phyloP scores from a whole-genome alignment of 768 basidiomycete species.

The Solioccasus polychromus region DNA sequence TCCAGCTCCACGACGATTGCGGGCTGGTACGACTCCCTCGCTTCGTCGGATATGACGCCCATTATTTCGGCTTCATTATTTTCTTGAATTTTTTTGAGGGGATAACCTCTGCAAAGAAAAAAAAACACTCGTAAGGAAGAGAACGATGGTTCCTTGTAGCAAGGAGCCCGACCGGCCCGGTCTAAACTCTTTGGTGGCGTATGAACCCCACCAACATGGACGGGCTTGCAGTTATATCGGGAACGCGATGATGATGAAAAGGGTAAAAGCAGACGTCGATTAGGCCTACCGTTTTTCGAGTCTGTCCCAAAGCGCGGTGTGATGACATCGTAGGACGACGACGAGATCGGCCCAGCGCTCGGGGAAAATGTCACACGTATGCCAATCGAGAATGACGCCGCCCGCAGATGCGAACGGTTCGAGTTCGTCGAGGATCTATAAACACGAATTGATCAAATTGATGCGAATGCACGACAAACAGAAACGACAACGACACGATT shows the following conservation, averaged over 20 bases:
- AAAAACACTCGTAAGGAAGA: background rate
- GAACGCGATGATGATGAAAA: too few species aligned
- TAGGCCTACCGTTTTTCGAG: conserved; percentile 91
- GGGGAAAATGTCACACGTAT: conserved; percentile 90
- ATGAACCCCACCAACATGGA: too few species aligned
- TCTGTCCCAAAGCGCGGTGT: conserved; percentile 83
- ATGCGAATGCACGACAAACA: background rate
- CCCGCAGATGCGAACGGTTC: conserved; percentile 68
- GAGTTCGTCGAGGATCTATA: conserved; percentile 82
- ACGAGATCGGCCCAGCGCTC: conserved; percentile 97
- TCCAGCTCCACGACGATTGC: conserved; percentile 84
- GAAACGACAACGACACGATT: too few species aligned
- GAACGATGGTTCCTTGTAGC: too few species aligned
- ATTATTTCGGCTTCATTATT: conserved; percentile 99
- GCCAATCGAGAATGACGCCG: conserved; percentile 91
- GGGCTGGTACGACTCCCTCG: conserved; percentile 77
- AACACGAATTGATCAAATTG: background rate
- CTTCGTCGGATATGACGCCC: conserved; percentile 88
- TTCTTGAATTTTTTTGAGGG: conserved; percentile 93
- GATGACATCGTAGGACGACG: conserved; percentile 87
- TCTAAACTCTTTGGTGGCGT: too few species aligned
- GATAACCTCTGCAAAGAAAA: conserved; percentile 59
- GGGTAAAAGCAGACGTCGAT: too few species aligned
- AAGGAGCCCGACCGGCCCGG: too few species aligned
- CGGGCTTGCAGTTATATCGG: too few species aligned